phyloP scores from a whole-genome alignment of 148 eudicot species.

The Chenopodium quinoa region DNA sequence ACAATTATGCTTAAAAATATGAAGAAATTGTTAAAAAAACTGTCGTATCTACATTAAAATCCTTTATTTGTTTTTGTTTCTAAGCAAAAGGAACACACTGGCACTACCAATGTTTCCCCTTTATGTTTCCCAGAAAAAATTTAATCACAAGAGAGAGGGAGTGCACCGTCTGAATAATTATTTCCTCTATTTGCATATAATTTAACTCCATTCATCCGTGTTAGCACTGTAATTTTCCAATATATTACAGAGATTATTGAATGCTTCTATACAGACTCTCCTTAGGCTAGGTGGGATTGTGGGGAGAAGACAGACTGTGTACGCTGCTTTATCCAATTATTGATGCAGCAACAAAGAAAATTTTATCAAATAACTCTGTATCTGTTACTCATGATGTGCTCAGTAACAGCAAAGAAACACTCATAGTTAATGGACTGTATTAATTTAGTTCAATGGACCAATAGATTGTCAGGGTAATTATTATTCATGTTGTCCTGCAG shows the following conservation, averaged over 20 bases:
- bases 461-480: neutral
- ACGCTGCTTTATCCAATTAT: neutral
- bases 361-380: neutral
- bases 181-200: neutral
- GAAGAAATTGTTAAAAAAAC: neutral
- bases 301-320: neutral
- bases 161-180: neutral
- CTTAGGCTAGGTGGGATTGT: neutral
- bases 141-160: neutral
- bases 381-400: neutral
- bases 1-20: neutral
- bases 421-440: neutral
- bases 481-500: constrained; percentile 35
- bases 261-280: neutral
- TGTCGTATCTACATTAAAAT: too few relatives aligned
- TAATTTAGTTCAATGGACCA: neutral
- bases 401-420: neutral
- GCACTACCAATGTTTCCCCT: neutral
- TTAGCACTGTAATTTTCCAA: neutral
- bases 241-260: too few relatives aligned
- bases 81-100: neutral
- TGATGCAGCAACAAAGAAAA: neutral
- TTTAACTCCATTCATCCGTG: neutral
- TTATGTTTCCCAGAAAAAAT: neutral
- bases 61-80: too few relatives aligned